Percentiles rank a stretch among this genome's conserved stretches.
Evolutionary conservation across 306 rosid species (phyloP).

Genomic region (Erythrophleum fordii): DNA sequence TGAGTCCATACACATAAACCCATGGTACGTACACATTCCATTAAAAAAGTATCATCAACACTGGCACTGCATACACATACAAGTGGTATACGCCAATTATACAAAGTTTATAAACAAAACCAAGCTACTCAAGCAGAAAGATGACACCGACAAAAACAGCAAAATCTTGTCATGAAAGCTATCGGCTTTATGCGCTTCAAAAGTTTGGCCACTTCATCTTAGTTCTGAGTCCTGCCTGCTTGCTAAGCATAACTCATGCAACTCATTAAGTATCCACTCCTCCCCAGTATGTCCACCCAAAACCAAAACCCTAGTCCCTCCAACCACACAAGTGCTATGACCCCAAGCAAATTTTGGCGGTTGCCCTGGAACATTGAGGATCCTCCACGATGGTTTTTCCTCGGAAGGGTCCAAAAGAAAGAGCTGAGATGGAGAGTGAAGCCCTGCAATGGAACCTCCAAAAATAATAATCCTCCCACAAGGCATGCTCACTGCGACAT

Average conservation of each 20-base stretch:
- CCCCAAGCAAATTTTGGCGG: constrained; percentile 99
- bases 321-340: constrained; percentile 95
- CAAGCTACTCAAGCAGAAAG: constrained; percentile 37
- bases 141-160: constrained; percentile 26
- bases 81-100: constrained; percentile 23
- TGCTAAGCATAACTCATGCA: constrained; percentile 93
- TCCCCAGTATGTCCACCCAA: constrained; percentile 96
- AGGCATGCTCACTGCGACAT: constrained; percentile 99
- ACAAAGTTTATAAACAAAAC: constrained; percentile 39
- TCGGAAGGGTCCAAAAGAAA: constrained; percentile 96
- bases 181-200: constrained; percentile 5
- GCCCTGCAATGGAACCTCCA: constrained; percentile 94
- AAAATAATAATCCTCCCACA: constrained; percentile 93
- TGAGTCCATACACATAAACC: background rate
- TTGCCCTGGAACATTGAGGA: constrained; percentile 89
- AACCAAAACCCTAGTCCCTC: constrained; percentile 93
- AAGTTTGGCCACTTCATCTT: constrained; percentile 32
- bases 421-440: constrained; percentile 96
- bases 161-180: constrained; percentile 34
- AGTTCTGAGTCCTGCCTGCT: constrained; percentile 78
- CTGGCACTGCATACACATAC: constrained; percentile 23
- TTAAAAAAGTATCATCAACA: constrained; percentile 27
- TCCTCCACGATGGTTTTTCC: constrained; percentile 98
- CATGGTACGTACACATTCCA: constrained; percentile 6
- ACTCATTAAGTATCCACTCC: constrained; percentile 96